Evolutionary conservation across 495 filamentous ascomycete genomes (phyloP).

Genomic region (Annulohypoxylon bovei): DNA sequence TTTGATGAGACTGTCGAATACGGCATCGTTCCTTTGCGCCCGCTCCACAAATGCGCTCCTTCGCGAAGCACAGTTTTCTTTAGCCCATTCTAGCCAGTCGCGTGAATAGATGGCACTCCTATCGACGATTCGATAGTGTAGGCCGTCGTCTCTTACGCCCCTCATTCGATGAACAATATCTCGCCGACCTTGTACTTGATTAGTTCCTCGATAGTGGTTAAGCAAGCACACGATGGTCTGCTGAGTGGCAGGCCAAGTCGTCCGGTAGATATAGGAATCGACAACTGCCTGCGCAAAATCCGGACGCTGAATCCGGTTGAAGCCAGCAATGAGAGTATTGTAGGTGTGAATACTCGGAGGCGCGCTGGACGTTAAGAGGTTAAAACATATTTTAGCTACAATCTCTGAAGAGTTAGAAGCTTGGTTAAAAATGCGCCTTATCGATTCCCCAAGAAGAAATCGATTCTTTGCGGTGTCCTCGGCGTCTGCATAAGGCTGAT

Average conservation of each 20-base stretch:
- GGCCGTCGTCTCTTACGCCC: constrained; percentile 36
- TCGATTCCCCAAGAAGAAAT: constrained; percentile 46
- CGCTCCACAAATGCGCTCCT: constrained; percentile 44
- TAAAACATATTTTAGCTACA: constrained; percentile 71
- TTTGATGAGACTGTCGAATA: constrained; percentile 51
- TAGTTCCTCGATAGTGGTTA: constrained; percentile 60
- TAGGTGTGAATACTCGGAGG: constrained; percentile 72
- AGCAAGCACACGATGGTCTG: constrained; percentile 64
- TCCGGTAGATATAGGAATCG: constrained; percentile 59
- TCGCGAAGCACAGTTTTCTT: constrained; percentile 30
- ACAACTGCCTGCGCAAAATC: constrained; percentile 64
- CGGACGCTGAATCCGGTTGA: constrained; percentile 61
- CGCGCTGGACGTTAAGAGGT: constrained; percentile 65
- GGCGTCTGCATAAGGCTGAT: constrained; percentile 35
- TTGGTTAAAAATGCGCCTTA: constrained; percentile 47
- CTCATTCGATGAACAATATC: constrained; percentile 53
- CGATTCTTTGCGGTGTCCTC: constrained; percentile 28
- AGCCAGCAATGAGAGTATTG: constrained; percentile 69
- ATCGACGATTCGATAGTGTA: constrained; percentile 30
- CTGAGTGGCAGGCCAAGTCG: constrained; percentile 61
- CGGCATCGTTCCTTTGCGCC: constrained; percentile 31
- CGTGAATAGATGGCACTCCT: constrained; percentile 11
- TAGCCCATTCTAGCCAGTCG: constrained; percentile 33
- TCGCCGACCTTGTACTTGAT: constrained; percentile 53
- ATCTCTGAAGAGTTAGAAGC: constrained; percentile 40